Evolutionary conservation across 2,329 filamentous ascomycete species (phyloP).

Genomic region (Fusarium nanum): DNA sequence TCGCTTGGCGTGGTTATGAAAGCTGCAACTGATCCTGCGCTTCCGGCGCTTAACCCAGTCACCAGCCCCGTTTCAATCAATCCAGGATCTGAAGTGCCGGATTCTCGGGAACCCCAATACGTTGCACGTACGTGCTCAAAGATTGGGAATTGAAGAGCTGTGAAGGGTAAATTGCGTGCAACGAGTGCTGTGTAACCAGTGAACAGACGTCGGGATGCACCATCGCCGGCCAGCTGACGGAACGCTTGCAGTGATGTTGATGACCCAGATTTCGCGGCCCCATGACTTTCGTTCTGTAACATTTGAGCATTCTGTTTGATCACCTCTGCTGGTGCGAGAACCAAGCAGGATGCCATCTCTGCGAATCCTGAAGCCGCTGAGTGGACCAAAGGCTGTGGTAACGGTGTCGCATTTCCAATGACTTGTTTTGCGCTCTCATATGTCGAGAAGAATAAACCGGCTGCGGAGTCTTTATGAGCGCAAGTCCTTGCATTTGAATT

Average conservation of each 20-base stretch:
- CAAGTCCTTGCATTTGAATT: not conserved
- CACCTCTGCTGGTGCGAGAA: conserved; percentile 89
- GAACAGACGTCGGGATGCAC: conserved; percentile 68
- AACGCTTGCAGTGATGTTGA: conserved; percentile 63
- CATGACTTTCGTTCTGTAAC: conserved; percentile 57
- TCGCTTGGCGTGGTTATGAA: conserved; percentile 89
- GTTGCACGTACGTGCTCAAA: conserved; percentile 76
- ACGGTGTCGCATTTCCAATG: conserved; percentile 63
- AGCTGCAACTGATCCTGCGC: conserved; percentile 79
- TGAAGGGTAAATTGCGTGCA: conserved; percentile 86
- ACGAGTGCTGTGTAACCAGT: conserved; percentile 84
- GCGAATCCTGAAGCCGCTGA: conserved; percentile 78
- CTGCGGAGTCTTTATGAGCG: conserved; percentile 54
- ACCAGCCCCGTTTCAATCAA: conserved; percentile 76
- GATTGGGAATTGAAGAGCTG: conserved; percentile 87
- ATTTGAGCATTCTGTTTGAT: conserved; percentile 96
- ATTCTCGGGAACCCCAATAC: conserved; percentile 58
- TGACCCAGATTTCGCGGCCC: conserved; percentile 17
- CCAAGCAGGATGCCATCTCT: conserved; percentile 86
- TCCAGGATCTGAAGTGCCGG: conserved; percentile 35
- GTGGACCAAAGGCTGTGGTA: conserved; percentile 78
- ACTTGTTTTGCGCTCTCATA: conserved; percentile 81
- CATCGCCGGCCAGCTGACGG: conserved; percentile 63
- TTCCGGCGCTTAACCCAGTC: conserved; percentile 78
- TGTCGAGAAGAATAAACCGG: conserved; percentile 89